These are phyloP conservation scores for Quercus lobata DNA, from an alignment of 331 rosid genomes.

Conservation along the genomic window DNA sequence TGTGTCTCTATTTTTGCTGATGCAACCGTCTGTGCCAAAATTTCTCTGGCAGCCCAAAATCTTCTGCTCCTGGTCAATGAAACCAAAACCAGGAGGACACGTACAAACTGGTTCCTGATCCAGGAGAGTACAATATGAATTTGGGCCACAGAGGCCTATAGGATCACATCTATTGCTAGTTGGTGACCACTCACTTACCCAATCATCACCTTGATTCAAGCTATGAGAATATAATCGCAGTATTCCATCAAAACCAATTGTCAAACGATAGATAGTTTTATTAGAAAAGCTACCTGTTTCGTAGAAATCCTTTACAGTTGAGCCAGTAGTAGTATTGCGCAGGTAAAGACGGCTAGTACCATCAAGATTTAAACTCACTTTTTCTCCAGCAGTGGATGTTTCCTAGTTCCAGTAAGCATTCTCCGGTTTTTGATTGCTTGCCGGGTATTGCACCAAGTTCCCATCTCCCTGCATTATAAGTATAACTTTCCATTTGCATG, in stretches of 20 bases:
- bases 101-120: conserved; percentile 3
- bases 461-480: conserved; percentile 20
- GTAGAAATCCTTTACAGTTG: accelerated
- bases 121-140: conserved; percentile 11
- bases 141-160: conserved; percentile 20
- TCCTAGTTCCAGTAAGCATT: not conserved
- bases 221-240: conserved; percentile 18
- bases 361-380: conserved; percentile 11
- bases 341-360: conserved; percentile 19
- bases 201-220: not conserved
- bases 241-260: conserved; percentile 24
- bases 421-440: not conserved
- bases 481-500: conserved; percentile 15
- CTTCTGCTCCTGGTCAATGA: not conserved
- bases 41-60: conserved; percentile 23
- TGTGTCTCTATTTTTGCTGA: not conserved
- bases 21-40: not conserved
- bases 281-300: no score
- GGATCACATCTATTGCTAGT: conserved; percentile 3
- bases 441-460: conserved; percentile 27
- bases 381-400: not conserved
- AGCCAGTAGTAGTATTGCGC: not conserved
- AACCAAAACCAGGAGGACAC: conserved; percentile 23
- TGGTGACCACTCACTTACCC: conserved; percentile 1
- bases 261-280: not conserved